Conservation (phyloP, 306 rosid species). For the Neltuma alba region DNA sequence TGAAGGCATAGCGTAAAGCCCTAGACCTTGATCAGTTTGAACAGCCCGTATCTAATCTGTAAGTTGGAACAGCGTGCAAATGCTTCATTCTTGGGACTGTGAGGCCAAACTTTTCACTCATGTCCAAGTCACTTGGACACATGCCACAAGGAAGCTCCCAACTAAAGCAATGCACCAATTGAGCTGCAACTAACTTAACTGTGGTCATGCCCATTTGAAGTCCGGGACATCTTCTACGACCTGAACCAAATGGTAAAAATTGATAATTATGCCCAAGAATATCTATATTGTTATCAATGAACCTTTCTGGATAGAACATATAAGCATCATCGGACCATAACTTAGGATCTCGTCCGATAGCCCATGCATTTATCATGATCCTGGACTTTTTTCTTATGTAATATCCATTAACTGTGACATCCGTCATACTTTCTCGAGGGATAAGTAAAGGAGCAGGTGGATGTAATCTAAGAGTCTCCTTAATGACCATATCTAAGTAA, state of each 20-base stretch:
- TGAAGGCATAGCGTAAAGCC: no score
- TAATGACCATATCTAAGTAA: background rate
- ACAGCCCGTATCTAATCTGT: no score
- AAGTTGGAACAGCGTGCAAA: background rate
- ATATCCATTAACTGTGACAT: background rate
- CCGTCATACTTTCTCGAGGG: background rate
- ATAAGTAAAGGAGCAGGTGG: background rate
- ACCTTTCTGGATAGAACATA: background rate
- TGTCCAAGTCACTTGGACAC: background rate
- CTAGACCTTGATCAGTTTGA: no score
- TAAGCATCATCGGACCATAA: background rate
- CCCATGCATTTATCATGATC: background rate
- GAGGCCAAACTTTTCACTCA: background rate
- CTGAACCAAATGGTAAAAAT: background rate
- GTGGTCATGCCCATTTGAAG: background rate
- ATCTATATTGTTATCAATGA: background rate
- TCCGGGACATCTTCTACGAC: background rate
- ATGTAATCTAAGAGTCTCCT: background rate
- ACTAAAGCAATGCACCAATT: no score
- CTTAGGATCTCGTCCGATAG: background rate
- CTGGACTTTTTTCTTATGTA: background rate
- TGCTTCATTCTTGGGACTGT: background rate
- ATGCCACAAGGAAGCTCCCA: background rate
- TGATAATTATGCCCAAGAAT: background rate
- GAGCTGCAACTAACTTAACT: background rate